Percentiles rank a stretch among this genome's conserved stretches.
These are phyloP conservation scores for Phyllosticta citriasiana DNA, from an alignment of 2,329 filamentous ascomycete genomes.

Conservation along the genomic window DNA sequence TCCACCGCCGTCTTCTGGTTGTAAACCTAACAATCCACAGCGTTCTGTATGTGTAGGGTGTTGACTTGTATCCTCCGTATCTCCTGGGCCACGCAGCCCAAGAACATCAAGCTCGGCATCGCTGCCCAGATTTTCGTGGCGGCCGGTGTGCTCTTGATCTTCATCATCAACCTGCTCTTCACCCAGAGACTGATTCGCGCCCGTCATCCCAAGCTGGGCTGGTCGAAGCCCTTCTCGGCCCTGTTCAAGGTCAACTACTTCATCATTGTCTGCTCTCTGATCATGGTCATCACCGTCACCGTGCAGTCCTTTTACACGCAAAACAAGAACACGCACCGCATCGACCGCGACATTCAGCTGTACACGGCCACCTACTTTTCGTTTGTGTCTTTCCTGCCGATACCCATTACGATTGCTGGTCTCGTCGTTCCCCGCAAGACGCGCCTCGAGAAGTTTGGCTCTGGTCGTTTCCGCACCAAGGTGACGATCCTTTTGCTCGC, in stretches of 20 bases:
- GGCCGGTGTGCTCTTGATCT: constrained; percentile 65
- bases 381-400: constrained; percentile 55
- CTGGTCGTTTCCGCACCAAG: constrained; percentile 58
- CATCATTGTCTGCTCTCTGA: constrained; percentile 48
- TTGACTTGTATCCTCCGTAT: constrained; percentile 30
- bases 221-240: constrained; percentile 45
- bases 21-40: constrained; percentile 13
- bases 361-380: constrained; percentile 53
- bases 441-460: constrained; percentile 50
- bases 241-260: constrained; percentile 50
- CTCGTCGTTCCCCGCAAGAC: constrained; percentile 36
- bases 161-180: constrained; percentile 69
- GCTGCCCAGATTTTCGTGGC: constrained; percentile 60
- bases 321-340: constrained; percentile 35
- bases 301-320: constrained; percentile 61
- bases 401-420: constrained; percentile 44
- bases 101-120: constrained; percentile 40
- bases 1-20: neutral
- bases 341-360: constrained; percentile 55
- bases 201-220: constrained; percentile 60
- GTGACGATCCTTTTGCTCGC: constrained; percentile 52
- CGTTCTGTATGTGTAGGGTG: constrained; percentile 35
- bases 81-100: constrained; percentile 20
- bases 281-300: constrained; percentile 56
- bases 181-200: constrained; percentile 65